These are phyloP conservation scores for Backusella circina DNA, from an alignment of 192 early-diverging fungal genomes.

Conservation along the genomic window DNA sequence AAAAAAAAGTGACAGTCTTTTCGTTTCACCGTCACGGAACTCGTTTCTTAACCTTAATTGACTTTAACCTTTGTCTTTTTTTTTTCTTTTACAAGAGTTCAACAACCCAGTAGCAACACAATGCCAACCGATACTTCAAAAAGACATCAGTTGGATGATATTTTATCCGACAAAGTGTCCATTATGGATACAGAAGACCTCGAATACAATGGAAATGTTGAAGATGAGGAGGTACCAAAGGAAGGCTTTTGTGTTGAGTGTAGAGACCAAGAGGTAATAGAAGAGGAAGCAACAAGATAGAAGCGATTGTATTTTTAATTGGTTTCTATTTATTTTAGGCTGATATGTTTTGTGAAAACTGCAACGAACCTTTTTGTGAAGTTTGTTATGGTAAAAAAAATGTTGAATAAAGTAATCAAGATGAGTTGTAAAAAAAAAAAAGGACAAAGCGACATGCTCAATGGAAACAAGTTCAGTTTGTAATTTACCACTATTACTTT, in stretches of 20 bases:
- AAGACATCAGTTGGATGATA: slow-evolving; percentile 39
- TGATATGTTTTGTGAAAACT: slow-evolving; percentile 73
- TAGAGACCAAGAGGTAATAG: slow-evolving; percentile 62
- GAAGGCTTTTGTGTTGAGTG: slow-evolving; percentile 89
- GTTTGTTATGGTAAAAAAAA: slow-evolving; percentile 70
- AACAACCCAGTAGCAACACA: not conserved
- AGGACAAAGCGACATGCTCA: not conserved
- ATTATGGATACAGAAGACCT: slow-evolving; percentile 27
- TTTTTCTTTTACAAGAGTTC: not conserved
- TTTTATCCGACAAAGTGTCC: slow-evolving; percentile 36
- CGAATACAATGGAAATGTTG: not conserved
- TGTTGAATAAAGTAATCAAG: too few species aligned
- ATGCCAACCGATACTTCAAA: slow-evolving; percentile 2
- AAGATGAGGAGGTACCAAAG: slow-evolving; percentile 14
- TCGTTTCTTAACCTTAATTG: not conserved
- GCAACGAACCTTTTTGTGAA: slow-evolving; percentile 86
- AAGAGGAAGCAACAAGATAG: not conserved
- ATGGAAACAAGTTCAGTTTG: not conserved
- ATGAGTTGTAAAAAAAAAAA: too few species aligned
- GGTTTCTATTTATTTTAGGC: slow-evolving; percentile 33
- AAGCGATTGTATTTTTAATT: not conserved
- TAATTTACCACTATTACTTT: too few species aligned
- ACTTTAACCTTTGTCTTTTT: not conserved
- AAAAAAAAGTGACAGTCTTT: not conserved
- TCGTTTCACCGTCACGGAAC: not conserved